These are phyloP conservation scores for Epithele typhae DNA, from an alignment of 768 basidiomycete species.

Conservation along the genomic window DNA sequence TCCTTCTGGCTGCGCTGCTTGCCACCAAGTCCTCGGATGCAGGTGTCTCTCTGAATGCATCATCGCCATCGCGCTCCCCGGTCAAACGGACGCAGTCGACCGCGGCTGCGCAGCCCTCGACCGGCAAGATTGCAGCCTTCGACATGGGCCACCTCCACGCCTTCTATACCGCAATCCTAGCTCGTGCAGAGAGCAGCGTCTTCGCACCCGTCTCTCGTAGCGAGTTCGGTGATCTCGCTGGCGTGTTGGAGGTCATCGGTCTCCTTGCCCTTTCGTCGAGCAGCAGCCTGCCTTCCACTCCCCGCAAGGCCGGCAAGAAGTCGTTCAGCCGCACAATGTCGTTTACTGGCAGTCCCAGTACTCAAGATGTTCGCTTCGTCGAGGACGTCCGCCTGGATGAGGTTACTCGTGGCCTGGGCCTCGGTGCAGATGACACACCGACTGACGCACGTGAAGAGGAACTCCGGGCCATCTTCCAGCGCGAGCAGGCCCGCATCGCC, in stretches of 20 bases:
- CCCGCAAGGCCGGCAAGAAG: conserved; percentile 46
- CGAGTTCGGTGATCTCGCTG: conserved; percentile 71
- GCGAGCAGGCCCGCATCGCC: conserved; percentile 42
- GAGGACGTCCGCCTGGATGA: conserved; percentile 67
- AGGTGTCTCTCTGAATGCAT: conserved; percentile 46
- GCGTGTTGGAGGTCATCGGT: conserved; percentile 71
- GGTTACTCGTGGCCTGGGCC: conserved; percentile 65
- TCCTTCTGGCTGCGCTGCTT: conserved; percentile 58
- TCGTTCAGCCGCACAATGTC: conserved; percentile 55
- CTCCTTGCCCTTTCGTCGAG: conserved; percentile 43
- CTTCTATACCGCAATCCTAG: conserved; percentile 59
- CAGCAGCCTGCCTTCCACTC: conserved; percentile 26
- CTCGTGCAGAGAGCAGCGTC: conserved; percentile 46
- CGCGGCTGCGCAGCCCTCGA: conserved; percentile 22
- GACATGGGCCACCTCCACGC: conserved; percentile 59
- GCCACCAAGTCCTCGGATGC: conserved; percentile 60
- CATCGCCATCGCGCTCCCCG: conserved; percentile 34
- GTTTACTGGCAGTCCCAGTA: conserved; percentile 35
- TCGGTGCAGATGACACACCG: conserved; percentile 25
- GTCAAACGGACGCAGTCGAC: conserved; percentile 48
- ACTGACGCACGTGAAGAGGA: conserved; percentile 47
- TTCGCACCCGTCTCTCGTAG: conserved; percentile 67
- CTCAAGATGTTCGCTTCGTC: conserved; percentile 48
- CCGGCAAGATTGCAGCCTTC: conserved; percentile 32
- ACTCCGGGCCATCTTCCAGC: conserved; percentile 48